Percentiles rank a stretch among this genome's conserved stretches.
Evolutionary conservation across 2,329 filamentous ascomycete genomes (phyloP).

Genomic region (Cordyceps militaris): DNA sequence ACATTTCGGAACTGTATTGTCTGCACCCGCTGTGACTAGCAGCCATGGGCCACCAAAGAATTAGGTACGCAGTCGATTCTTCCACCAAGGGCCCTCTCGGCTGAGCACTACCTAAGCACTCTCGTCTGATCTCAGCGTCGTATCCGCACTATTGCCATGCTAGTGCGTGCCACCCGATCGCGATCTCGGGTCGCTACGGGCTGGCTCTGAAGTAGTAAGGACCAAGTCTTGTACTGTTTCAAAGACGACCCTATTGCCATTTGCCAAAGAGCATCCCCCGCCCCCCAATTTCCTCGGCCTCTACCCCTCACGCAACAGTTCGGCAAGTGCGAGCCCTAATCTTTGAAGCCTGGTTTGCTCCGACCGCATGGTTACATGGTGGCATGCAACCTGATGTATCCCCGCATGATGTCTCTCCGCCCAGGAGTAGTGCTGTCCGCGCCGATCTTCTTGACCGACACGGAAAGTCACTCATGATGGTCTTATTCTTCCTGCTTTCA

Average conservation of each 20-base stretch:
- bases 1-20: neutral
- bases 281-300: neutral
- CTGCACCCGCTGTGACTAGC: neutral
- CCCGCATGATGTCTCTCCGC: constrained; percentile 9
- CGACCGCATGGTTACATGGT: constrained; percentile 6
- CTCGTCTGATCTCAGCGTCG: too few relatives aligned
- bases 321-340: neutral
- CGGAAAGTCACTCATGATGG: neutral
- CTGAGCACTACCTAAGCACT: neutral
- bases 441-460: neutral
- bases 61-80: too few relatives aligned
- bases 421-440: neutral
- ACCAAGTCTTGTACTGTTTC: too few relatives aligned
- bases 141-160: neutral
- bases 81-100: neutral
- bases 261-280: neutral
- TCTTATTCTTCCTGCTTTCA: neutral
- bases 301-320: neutral
- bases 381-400: neutral
- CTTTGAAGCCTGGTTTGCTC: neutral
- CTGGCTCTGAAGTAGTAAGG: too few relatives aligned
- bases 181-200: too few relatives aligned
- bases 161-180: neutral
- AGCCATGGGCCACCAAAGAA: too few relatives aligned
- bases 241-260: neutral